These are phyloP conservation scores for Acrodontium crateriforme DNA, from an alignment of 2,329 filamentous ascomycete genomes.

Conservation along the genomic window DNA sequence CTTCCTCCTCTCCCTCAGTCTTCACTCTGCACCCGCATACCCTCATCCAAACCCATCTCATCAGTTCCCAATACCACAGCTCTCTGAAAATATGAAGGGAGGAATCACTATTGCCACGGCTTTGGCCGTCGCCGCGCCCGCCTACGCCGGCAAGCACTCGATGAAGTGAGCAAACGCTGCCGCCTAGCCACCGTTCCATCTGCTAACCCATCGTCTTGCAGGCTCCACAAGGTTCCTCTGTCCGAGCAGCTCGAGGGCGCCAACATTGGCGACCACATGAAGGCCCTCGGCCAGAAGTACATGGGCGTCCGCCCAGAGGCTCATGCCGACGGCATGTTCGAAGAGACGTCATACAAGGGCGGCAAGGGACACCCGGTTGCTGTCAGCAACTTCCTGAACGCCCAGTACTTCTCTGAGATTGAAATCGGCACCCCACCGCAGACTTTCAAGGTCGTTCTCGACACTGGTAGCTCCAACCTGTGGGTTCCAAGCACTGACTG, in stretches of 20 bases:
- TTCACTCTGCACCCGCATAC: neutral
- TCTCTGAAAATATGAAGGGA: conserved; percentile 57
- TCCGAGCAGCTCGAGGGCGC: conserved; percentile 76
- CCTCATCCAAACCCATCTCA: neutral
- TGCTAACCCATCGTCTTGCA: neutral
- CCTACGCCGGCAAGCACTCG: conserved; percentile 57
- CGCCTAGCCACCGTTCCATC: neutral
- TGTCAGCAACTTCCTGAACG: conserved; percentile 95
- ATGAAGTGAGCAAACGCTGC: conserved; percentile 59
- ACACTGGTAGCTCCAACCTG: conserved; percentile 96
- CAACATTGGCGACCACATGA: conserved; percentile 68
- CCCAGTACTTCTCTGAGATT: conserved; percentile 98
- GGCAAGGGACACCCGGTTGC: conserved; percentile 61
- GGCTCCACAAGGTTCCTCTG: conserved; percentile 68
- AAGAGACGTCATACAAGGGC: conserved; percentile 53
- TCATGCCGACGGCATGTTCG: conserved; percentile 67
- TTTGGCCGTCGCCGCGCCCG: conserved; percentile 51
- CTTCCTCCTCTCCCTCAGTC: conserved; percentile 3
- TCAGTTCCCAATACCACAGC: conserved; percentile 1
- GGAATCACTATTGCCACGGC: conserved; percentile 62
- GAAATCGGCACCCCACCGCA: conserved; percentile 83
- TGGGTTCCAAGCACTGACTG: conserved; percentile 92
- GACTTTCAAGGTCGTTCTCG: conserved; percentile 94
- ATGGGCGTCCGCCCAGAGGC: conserved; percentile 63
- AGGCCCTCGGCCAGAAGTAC: conserved; percentile 88